Base-by-base conservation (phyloP, 805 yeast genomes). In the Yarrowia osloensis region DNA sequence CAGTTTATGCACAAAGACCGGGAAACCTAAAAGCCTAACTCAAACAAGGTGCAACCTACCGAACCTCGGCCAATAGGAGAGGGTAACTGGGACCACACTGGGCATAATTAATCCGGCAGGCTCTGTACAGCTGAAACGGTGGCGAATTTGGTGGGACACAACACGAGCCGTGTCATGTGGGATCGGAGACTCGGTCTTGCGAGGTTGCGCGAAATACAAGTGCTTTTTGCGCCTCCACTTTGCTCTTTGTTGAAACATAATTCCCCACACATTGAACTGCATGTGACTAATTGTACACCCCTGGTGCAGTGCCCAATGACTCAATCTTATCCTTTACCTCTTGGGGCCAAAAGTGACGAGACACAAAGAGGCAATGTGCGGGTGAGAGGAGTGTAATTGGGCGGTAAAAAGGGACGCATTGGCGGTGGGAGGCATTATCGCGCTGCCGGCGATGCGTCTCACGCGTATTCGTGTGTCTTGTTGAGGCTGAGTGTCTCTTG, bases 51-150 rank as follows among this genome's bases (percentile, higher is more conserved):
- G 63, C 49, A 57, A 57, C 63, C 63, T 57, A 57, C 63, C 63
- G 63, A 57, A 57, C 63, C 63, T 57, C 63, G 63, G 63, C 63
- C 63, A 57, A 57, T 57, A 28, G 49, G 63, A 57, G 37, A 40
- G 49, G 63, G 37, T 39, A 39, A 57, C 49, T 39, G 63, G 42
- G 37, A 39, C 63, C 63, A 28, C 47, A 39, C 47, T 26, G 63
- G 49, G 35, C 47, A 39, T n/a, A 57, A 40, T 57, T 57, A 15
- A 39, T 57, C 63, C 63, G 63, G 63, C 49, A 15, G 37, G n/a
- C 13, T 12, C 22, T 33, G 21, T 9, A 31, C 52, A 11, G 19
- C 3, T 6, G 12, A 40, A 35, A 13, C 22, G 22, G 59, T 35
- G 59, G 42, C 40, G 17, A 33, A 11, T 33, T 52, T 54, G 46